phyloP scores from a whole-genome alignment of 306 rosid species.

The Macrotyloma uniflorum region DNA sequence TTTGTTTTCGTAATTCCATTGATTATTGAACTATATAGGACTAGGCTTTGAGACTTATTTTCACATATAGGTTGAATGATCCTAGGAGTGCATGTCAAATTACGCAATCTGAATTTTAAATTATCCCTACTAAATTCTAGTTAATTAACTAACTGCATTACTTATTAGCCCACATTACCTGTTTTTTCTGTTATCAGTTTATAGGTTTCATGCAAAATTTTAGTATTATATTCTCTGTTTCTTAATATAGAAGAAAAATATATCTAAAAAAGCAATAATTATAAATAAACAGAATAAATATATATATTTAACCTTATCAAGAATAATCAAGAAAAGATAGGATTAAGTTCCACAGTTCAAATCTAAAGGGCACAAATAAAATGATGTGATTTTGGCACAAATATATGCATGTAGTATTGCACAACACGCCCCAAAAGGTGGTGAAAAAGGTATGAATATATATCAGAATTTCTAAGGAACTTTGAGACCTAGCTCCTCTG shows the following conservation, averaged over 20 bases:
- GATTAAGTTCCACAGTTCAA: constrained; percentile 13
- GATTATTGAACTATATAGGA: neutral
- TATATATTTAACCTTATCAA: neutral
- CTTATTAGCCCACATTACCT: neutral
- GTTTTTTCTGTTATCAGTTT: neutral
- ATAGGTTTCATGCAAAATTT: neutral
- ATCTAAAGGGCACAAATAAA: constrained; percentile 12
- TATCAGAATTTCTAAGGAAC: neutral
- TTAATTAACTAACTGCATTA: neutral
- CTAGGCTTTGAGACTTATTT: neutral
- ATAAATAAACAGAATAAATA: too few relatives aligned
- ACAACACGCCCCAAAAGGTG: neutral
- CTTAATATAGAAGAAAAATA: too few relatives aligned
- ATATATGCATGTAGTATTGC: neutral
- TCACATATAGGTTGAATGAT: constrained; percentile 2
- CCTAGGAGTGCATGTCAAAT: neutral
- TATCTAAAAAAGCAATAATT: too few relatives aligned
- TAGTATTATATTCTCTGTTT: too few relatives aligned
- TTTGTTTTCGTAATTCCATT: neutral
- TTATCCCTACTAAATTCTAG: neutral
- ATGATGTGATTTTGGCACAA: constrained; percentile 35
- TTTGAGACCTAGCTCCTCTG: neutral
- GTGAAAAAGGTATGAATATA: constrained; percentile 22
- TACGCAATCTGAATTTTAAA: constrained; percentile 5
- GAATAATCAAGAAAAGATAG: neutral